phyloP scores from a whole-genome alignment of 441 rosid species.

The Gossypium schwendimanii region DNA sequence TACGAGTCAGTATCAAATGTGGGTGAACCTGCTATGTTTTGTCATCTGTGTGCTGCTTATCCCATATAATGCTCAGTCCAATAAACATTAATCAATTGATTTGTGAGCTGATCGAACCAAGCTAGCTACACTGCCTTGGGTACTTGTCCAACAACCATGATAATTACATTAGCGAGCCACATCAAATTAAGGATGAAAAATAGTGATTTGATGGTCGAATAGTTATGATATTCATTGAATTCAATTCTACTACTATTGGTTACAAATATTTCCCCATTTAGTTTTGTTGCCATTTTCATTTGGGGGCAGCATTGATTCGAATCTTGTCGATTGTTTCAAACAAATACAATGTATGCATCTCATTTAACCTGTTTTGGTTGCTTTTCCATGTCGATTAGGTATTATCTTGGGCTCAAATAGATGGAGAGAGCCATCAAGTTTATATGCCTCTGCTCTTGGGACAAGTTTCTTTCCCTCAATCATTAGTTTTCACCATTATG shows the following conservation, averaged over 20 bases:
- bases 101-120: neutral
- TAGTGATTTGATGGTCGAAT: neutral
- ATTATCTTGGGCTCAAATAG: too few relatives aligned
- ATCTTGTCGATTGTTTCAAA: neutral
- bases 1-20: neutral
- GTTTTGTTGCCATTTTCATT: neutral
- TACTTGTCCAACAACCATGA: neutral
- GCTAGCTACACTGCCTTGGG: neutral
- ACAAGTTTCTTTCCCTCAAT: neutral
- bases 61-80: neutral
- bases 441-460: neutral
- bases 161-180: neutral
- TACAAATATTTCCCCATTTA: neutral
- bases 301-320: neutral
- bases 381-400: too few relatives aligned
- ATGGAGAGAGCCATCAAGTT: too few relatives aligned
- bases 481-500: neutral
- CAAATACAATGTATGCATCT: neutral
- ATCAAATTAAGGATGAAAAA: neutral
- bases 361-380: neutral
- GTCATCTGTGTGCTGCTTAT: neutral
- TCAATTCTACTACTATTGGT: neutral
- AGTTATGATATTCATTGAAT: neutral
- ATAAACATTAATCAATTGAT: neutral
- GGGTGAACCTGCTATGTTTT: neutral